These are phyloP conservation scores for Phytopythium aichiense DNA, from an alignment of 352 stramenopile species.

Conservation along the genomic window DNA sequence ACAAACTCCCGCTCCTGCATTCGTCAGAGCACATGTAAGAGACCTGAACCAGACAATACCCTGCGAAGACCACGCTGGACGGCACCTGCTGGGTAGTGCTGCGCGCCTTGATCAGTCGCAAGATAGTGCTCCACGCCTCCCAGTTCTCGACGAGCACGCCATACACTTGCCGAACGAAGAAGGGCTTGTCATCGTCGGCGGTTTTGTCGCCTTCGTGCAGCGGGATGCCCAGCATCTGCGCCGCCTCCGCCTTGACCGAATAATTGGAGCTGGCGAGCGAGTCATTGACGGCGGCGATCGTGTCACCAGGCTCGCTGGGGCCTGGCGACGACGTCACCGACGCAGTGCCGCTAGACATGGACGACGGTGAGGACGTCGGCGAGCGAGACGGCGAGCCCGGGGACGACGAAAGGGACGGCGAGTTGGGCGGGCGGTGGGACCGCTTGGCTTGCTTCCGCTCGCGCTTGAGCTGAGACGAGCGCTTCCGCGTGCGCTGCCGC, in stretches of 20 bases:
- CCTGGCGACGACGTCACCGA: slow-evolving; percentile 61
- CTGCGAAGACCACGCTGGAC: not conserved
- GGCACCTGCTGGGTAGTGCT: slow-evolving; percentile 65
- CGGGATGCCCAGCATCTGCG: slow-evolving; percentile 75
- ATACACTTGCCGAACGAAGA: slow-evolving; percentile 69
- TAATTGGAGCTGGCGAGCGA: slow-evolving; percentile 69
- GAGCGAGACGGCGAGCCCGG: slow-evolving; percentile 68
- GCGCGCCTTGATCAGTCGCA: slow-evolving; percentile 71
- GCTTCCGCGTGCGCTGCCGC: slow-evolving; percentile 76
- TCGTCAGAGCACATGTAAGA: not conserved
- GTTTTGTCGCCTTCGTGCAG: slow-evolving; percentile 60
- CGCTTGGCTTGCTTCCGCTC: slow-evolving; percentile 76
- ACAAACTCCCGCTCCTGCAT: slow-evolving; percentile 76
- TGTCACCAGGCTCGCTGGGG: slow-evolving; percentile 59
- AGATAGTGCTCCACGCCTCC: slow-evolving; percentile 81
- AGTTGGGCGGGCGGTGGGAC: slow-evolving; percentile 55
- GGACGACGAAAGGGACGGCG: slow-evolving; percentile 64
- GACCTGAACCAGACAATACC: not conserved
- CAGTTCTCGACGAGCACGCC: slow-evolving; percentile 80
- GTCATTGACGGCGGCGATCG: slow-evolving; percentile 35
- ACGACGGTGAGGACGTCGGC: slow-evolving; percentile 47
- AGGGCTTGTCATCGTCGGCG: slow-evolving; percentile 40
- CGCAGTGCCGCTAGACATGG: slow-evolving; percentile 43
- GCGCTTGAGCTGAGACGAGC: slow-evolving; percentile 79
- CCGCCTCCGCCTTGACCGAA: slow-evolving; percentile 72